Percentiles rank a stretch among this genome's conserved stretches.
Evolutionary conservation across 2,329 filamentous ascomycete species (phyloP).

Genomic region (Ceratocystis harringtonii): DNA sequence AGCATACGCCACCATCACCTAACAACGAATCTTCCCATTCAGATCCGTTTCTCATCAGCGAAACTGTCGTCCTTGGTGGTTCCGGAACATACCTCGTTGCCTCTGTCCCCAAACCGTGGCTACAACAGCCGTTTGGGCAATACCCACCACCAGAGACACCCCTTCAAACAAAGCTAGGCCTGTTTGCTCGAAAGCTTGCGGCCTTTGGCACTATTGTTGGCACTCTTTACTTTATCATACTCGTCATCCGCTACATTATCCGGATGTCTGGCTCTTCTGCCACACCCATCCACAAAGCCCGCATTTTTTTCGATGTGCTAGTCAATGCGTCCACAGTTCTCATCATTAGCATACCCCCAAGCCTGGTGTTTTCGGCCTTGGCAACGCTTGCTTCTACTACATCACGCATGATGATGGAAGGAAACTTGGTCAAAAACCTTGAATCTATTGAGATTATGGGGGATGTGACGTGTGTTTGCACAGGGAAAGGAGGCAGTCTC

Average conservation of each 20-base stretch:
- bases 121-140: conserved; percentile 42
- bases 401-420: conserved; percentile 47
- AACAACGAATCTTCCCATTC: conserved; percentile 23
- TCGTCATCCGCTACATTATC: conserved; percentile 29
- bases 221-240: conserved; percentile 28
- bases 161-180: conserved; percentile 61
- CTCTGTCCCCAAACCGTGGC: conserved; percentile 57
- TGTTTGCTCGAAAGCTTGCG: conserved; percentile 59
- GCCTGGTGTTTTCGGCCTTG: conserved; percentile 44
- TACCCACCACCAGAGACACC: conserved; percentile 67
- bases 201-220: conserved; percentile 29
- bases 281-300: conserved; percentile 34
- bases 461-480: conserved; percentile 48
- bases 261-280: conserved; percentile 20
- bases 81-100: conserved; percentile 64
- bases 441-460: conserved; percentile 50
- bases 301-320: conserved; percentile 33
- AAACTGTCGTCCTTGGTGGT: conserved; percentile 62
- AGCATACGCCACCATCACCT: conserved; percentile 25
- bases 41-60: conserved; percentile 70
- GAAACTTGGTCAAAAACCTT: conserved; percentile 44
- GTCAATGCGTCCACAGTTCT: conserved; percentile 38
- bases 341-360: conserved; percentile 46
- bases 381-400: conserved; percentile 48
- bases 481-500: conserved; percentile 51